Evolutionary conservation across 768 basidiomycete genomes (phyloP), one percentile per base, ranked within the genome.

Genomic region (Mrakia hoshinonis): DNA sequence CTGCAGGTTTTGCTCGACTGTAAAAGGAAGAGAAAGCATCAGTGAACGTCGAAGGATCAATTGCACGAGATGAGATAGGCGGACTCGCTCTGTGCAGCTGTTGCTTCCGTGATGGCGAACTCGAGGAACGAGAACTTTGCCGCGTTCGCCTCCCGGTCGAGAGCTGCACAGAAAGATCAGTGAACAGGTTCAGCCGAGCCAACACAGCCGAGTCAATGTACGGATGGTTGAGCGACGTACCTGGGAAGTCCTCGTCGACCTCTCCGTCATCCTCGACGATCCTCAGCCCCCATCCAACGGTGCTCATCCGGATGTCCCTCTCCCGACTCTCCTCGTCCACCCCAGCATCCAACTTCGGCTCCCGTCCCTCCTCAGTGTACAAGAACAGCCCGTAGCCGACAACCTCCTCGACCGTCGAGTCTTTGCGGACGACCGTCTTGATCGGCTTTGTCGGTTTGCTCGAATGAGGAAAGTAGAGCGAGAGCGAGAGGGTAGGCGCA

Each of bases 261-360:
- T 97, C 95, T 20, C 96, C 96, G 78, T 98, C 94, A 55, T 93
- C 91, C 76, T 99, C 96, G 0, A 92, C 90, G 68, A 98, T 92
- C 71, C 92, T 83, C 80, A 99, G 79, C 48, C 91, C 87, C 95
- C 96, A 99, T 1, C 91, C 92, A 4, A 90, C 83, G 0, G 91
- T 89, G 55, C 87, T 88, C 61, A 91, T 81, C 74, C 81, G 82
- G 1, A 82, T 82, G 22, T 82, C 76, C 80, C 85, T 82, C 75
- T 84, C 86, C 43, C 85, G 83, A 73, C 90, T 88, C 34, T 78
- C 81, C 64, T 70, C 74, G 31, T 72, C 74, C 18, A 87, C 73
- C 1, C 81, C 88, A 65, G 88, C 88, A 73, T 90, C 87, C 24
- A 96, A 79, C 76, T 85, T 86, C 1, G 92, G 93, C 49, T 86